Conservation (phyloP, 371 early-diverging fungal genomes). For the Mucor saturninus region DNA sequence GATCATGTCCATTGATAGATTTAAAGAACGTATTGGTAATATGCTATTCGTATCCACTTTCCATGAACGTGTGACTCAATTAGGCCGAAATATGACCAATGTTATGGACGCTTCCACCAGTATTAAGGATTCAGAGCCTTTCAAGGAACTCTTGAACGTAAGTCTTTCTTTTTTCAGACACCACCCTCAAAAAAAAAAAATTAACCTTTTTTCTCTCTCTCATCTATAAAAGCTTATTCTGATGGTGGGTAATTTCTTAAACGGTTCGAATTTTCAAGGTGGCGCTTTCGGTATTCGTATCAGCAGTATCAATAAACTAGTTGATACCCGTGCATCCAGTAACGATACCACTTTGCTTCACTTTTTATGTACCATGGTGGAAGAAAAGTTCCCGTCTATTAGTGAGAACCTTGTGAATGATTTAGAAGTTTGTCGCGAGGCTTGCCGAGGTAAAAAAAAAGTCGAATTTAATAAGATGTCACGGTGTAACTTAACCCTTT, state of each 20-base stretch:
- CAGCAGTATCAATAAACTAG: slow-evolving; percentile 84
- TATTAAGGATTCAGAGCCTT: slow-evolving; percentile 56
- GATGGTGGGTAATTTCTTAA: slow-evolving; percentile 92
- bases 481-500: background rate
- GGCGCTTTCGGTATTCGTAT: slow-evolving; percentile 93
- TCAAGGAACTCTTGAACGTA: slow-evolving; percentile 61
- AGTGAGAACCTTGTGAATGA: slow-evolving; percentile 65
- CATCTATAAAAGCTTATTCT: slow-evolving; percentile 65
- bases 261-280: slow-evolving; percentile 86
- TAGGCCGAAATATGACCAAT: slow-evolving; percentile 62
- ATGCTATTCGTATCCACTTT: slow-evolving; percentile 80
- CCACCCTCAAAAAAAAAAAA: no score
- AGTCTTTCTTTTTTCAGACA: slow-evolving; percentile 6
- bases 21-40: slow-evolving; percentile 76
- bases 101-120: slow-evolving; percentile 62
- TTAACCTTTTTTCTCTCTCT: no score
- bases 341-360: slow-evolving; percentile 77
- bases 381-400: slow-evolving; percentile 67
- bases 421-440: slow-evolving; percentile 72
- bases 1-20: slow-evolving; percentile 83
- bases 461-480: no score
- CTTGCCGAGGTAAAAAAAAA: slow-evolving; percentile 69
- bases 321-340: slow-evolving; percentile 81
- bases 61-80: slow-evolving; percentile 69
- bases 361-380: slow-evolving; percentile 75